Percentiles rank a stretch among this genome's conserved stretches.
These are phyloP conservation scores for Nannizzia gypsea DNA, from an alignment of 2,329 filamentous ascomycete species.

Conservation along the genomic window DNA sequence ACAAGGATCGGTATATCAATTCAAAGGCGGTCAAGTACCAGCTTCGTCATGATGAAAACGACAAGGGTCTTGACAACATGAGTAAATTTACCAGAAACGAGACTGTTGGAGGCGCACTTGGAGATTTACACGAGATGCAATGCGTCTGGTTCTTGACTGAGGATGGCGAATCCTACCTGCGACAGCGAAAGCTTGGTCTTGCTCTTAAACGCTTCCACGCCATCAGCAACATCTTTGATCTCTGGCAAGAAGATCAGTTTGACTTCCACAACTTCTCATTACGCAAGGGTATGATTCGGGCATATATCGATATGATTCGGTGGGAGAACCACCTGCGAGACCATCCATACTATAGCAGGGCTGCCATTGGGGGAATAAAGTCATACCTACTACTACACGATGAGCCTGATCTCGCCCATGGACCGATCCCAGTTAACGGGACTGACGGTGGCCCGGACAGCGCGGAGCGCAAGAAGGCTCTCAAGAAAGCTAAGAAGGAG, in stretches of 20 bases:
- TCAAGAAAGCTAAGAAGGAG: constrained; percentile 83
- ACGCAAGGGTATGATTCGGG: constrained; percentile 88
- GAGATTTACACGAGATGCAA: constrained; percentile 94
- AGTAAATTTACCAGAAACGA: constrained; percentile 90
- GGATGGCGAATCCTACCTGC: constrained; percentile 78
- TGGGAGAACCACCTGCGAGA: constrained; percentile 90
- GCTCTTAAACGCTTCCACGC: constrained; percentile 87
- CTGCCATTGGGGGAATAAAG: constrained; percentile 67
- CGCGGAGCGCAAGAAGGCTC: constrained; percentile 69
- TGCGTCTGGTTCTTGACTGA: constrained; percentile 95
- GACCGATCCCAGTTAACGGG: constrained; percentile 40
- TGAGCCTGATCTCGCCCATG: constrained; percentile 54
- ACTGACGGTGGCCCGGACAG: constrained; percentile 43
- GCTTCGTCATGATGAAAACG: constrained; percentile 80
- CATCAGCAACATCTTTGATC: constrained; percentile 84
- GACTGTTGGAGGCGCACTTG: constrained; percentile 71
- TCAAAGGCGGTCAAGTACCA: constrained; percentile 97
- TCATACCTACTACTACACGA: constrained; percentile 73
- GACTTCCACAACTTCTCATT: constrained; percentile 97
- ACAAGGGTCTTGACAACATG: constrained; percentile 75
- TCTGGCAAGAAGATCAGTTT: constrained; percentile 97
- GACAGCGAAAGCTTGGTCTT: constrained; percentile 69
- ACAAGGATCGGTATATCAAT: constrained; percentile 93
- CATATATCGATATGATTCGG: constrained; percentile 89
- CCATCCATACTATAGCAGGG: constrained; percentile 83